These are phyloP conservation scores for Monosporascus sp. DNA, from an alignment of 2,329 filamentous ascomycete genomes.

Conservation along the genomic window DNA sequence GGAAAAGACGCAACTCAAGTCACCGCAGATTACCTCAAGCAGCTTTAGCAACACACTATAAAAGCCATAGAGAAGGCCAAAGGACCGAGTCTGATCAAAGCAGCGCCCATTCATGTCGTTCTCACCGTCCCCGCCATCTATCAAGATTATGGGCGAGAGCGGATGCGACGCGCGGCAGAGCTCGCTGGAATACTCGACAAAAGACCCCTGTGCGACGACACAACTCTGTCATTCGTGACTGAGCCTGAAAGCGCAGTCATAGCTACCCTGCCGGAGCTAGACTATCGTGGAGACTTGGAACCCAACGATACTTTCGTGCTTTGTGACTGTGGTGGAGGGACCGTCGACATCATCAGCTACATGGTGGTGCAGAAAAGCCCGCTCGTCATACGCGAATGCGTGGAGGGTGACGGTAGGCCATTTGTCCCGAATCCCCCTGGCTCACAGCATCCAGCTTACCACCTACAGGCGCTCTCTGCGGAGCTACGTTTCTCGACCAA, in stretches of 20 bases:
- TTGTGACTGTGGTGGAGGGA: constrained; percentile 27
- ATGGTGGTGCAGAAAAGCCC: constrained; percentile 7
- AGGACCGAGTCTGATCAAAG: constrained; percentile 15
- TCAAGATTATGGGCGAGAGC: constrained; percentile 30
- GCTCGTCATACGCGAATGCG: constrained; percentile 29
- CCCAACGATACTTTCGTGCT: constrained; percentile 20
- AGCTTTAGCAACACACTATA: constrained; percentile 27
- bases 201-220: constrained; percentile 17
- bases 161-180: constrained; percentile 30
- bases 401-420: constrained; percentile 29
- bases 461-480: constrained; percentile 23
- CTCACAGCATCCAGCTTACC: neutral
- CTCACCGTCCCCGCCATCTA: constrained; percentile 42
- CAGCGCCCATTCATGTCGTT: constrained; percentile 29
- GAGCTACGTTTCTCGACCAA: constrained; percentile 35
- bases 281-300: constrained; percentile 12
- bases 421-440: neutral
- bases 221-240: constrained; percentile 28
- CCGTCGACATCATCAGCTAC: constrained; percentile 37
- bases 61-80: constrained; percentile 19
- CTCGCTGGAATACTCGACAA: constrained; percentile 30
- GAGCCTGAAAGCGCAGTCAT: constrained; percentile 43
- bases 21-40: constrained; percentile 26
- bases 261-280: constrained; percentile 26
- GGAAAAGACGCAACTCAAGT: constrained; percentile 22